These are phyloP conservation scores for Balansia obtecta DNA, from an alignment of 2,329 filamentous ascomycete species.

Conservation along the genomic window DNA sequence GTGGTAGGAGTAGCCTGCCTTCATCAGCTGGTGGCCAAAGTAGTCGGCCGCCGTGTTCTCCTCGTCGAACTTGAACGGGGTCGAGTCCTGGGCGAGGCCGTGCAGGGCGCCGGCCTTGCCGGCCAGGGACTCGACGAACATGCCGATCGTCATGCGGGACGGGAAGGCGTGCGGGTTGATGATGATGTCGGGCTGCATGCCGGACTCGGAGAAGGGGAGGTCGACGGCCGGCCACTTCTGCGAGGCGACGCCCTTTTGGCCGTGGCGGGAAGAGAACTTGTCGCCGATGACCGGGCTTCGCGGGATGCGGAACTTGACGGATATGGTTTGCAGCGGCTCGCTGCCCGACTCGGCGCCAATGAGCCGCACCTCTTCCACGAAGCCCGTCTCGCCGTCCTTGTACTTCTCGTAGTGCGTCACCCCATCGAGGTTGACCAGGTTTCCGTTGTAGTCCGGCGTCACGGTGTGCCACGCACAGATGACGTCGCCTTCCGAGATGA, in stretches of 20 bases:
- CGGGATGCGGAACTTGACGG: constrained; percentile 85
- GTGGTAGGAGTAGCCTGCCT: constrained; percentile 95
- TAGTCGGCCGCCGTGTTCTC: constrained; percentile 84
- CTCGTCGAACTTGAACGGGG: constrained; percentile 90
- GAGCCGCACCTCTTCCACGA: constrained; percentile 84
- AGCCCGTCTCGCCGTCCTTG: constrained; percentile 81
- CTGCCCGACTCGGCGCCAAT: constrained; percentile 75
- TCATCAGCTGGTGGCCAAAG: constrained; percentile 90
- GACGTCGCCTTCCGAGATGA: constrained; percentile 68
- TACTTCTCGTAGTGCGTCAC: constrained; percentile 84
- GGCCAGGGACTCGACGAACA: constrained; percentile 95
- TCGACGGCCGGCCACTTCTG: constrained; percentile 91
- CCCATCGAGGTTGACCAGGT: constrained; percentile 75
- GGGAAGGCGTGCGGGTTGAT: constrained; percentile 99
- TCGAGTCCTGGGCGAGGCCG: constrained; percentile 89
- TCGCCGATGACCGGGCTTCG: constrained; percentile 89
- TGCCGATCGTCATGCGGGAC: constrained; percentile 98
- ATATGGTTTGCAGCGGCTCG: constrained; percentile 77
- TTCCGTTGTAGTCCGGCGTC: constrained; percentile 62
- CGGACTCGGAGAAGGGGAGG: constrained; percentile 94
- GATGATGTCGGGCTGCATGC: constrained; percentile 94
- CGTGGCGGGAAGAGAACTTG: constrained; percentile 97
- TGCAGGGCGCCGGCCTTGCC: constrained; percentile 92
- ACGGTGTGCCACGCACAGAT: constrained; percentile 87
- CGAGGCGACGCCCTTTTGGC: constrained; percentile 92